Evolutionary conservation across 2,329 filamentous ascomycete genomes (phyloP).

Genomic region (Fusarium dlaminii): DNA sequence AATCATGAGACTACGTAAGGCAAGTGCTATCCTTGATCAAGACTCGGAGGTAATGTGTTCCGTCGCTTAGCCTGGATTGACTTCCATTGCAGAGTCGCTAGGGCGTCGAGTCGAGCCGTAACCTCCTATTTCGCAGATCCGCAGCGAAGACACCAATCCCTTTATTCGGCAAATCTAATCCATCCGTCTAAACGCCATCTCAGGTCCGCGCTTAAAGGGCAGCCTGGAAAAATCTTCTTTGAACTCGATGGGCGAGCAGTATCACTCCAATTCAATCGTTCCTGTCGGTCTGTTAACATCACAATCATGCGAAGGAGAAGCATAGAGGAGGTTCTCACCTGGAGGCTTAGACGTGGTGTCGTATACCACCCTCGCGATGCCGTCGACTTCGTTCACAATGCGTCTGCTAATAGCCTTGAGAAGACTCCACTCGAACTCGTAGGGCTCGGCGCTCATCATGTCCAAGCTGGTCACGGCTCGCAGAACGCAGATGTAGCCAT

Average conservation of each 20-base stretch:
- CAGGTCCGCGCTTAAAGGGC: not conserved
- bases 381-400: conserved; percentile 16
- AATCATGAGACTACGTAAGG: not conserved
- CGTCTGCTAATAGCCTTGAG: conserved; percentile 14
- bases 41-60: not conserved
- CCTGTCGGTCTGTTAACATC: not conserved
- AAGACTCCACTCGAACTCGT: conserved; percentile 12
- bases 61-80: not conserved
- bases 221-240: not conserved
- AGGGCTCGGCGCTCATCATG: conserved; percentile 74
- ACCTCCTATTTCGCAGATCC: not conserved
- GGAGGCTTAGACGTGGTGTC: conserved; percentile 9
- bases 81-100: not conserved
- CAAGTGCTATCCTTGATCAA: not conserved
- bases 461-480: conserved; percentile 54
- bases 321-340: not conserved
- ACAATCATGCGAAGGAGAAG: not conserved
- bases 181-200: conserved; percentile 3
- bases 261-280: not conserved
- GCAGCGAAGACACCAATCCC: not conserved
- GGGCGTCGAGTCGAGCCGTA: not conserved
- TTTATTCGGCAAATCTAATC: conserved; percentile 3
- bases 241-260: not conserved
- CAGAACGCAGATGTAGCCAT: conserved; percentile 31
- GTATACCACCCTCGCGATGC: conserved; percentile 8